Evolutionary conservation across 225 moss, liverwort and hornwort genomes (phyloP), one percentile per base, ranked within the genome.

Genomic region (Physcomitrium patens): DNA sequence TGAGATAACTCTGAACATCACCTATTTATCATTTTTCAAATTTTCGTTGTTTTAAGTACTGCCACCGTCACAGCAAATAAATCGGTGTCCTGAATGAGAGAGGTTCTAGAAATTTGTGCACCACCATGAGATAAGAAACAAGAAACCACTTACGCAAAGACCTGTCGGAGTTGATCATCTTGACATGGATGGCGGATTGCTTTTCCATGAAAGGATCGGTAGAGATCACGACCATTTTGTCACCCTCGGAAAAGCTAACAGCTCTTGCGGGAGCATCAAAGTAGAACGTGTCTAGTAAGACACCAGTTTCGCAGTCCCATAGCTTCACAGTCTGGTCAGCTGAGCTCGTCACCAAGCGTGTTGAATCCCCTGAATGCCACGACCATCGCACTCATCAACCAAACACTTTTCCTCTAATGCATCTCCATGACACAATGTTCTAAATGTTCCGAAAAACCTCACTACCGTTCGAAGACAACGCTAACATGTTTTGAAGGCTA

Each of bases 151-250:
- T 78, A 90, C 85, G 85, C 60, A 68, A 61, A 46, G 87, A 86
- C 53, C 73, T 74, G 47, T 90, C 88, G 13, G 67, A 76, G 66
- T 93, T 88, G 53, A 93, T 83, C 55, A 74, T 60, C 78, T 93
- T 93, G 51, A 93, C 77, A 28, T 93, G 92, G 66, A 93, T 93
- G 48, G 90, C 90, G 31, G 92, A 90, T 31, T 90, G 90, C 48
- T 79, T 78, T 53, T 90, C 92, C 79, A 93, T 89, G 58, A 93
- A 93, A 24, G 92, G 92, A 65, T 93, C 92, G 1, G 92, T 93
- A 59, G 82, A 89, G 60, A 93, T 93, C 0, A 90, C 76, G 7
- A 85, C 78, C 74, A 90, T 78, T 65, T 91, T 93, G 58, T 93
- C 92, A 19, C 92, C 90, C 72, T 90, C 84, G 7, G 92, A 71